Evolutionary conservation across 495 filamentous ascomycete species (phyloP).

Genomic region (Xylaria longipes): DNA sequence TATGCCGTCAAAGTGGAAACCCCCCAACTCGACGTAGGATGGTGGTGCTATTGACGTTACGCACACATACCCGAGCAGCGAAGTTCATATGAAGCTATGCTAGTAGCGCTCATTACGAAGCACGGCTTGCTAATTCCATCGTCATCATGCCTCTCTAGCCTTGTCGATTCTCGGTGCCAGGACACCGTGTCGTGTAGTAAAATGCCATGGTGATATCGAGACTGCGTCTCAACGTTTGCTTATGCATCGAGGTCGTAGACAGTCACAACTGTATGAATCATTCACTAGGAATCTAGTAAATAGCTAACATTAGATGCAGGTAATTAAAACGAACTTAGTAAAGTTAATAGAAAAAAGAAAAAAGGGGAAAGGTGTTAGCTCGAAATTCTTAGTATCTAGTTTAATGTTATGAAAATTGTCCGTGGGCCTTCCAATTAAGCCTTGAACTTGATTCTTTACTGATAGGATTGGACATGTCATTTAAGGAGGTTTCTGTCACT

Average conservation of each 20-base stretch:
- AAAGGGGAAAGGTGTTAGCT: background rate
- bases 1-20: background rate
- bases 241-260: background rate
- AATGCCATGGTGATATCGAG: background rate
- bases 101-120: background rate
- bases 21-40: background rate
- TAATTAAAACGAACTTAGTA: background rate
- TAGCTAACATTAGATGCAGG: background rate
- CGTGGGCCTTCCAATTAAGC: background rate
- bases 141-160: background rate
- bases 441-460: background rate
- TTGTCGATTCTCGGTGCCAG: background rate
- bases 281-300: slow-evolving; percentile 10
- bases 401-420: background rate
- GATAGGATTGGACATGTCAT: background rate
- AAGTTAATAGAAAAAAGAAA: background rate
- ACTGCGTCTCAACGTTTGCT: background rate
- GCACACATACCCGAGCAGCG: background rate
- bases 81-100: slow-evolving; percentile 2
- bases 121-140: background rate
- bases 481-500: background rate
- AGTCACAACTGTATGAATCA: background rate
- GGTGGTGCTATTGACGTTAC: background rate
- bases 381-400: background rate
- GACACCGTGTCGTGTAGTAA: background rate